Evolutionary conservation across 2,329 filamentous ascomycete species (phyloP), one percentile per base, ranked within the genome.

Genomic region (Aureobasidium sp.): DNA sequence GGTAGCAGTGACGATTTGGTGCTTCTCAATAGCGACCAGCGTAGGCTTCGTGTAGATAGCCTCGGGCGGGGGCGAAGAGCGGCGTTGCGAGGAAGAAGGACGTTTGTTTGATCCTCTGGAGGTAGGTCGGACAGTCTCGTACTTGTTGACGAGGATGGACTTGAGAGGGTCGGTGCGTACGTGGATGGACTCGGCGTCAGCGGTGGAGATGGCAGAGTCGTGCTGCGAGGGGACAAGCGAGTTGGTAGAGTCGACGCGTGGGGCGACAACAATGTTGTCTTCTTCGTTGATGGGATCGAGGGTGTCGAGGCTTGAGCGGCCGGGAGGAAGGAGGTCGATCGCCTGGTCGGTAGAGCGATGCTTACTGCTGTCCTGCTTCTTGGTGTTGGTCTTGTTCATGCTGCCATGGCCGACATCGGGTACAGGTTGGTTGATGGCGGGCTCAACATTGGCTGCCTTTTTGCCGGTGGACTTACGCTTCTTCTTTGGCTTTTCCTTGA

Each of bases 241-340:
- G 29, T 42, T 45, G 47, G 27, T 41, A 17, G 60, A 62, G 34
- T 55, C 41, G 31, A 53, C 47, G 8, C 39, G 34, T 9, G 48
- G 34, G 36, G 49, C 59, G 17, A 47, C 49, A 31, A 44, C 34
- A n/a, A 41, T 59, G 41, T 42, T 60, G 27, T 62, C 70, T 62
- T 72, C 71, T 47, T 74, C 72, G 61, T 68, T 70, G 37, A 74
- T 66, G 5, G 71, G 70, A 57, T 73, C 69, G 25, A 74, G 70
- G 29, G 66, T 67, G 15, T 71, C 69, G n/a, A 68, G 22, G 34
- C 67, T 68, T 45, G 62, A 65, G 45, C 62, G 65, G 44, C 62
- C 59, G 17, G 41, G 37, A 14, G 61, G 55, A 27, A 57, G 31
- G 52, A 55, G 14, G 14, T 61, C 59, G 12, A 12, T 12, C 1